Conservation (phyloP, 2,329 filamentous ascomycete species). For the Gremmenia infestans region DNA sequence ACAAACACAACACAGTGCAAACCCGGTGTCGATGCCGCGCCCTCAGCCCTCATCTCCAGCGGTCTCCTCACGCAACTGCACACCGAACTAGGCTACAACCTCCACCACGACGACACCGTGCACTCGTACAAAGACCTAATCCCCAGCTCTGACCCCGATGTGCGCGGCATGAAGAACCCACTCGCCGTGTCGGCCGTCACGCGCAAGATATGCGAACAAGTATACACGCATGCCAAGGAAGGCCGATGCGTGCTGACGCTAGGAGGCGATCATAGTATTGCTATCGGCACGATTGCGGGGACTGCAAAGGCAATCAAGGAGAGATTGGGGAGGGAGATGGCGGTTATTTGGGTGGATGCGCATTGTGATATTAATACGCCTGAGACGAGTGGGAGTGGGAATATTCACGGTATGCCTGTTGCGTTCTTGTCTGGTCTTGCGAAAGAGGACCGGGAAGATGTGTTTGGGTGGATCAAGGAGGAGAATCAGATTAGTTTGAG, state of each 20-base stretch:
- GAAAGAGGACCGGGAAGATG: slow-evolving; percentile 66
- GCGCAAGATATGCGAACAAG: slow-evolving; percentile 70
- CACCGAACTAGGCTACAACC: slow-evolving; percentile 81
- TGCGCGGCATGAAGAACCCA: slow-evolving; percentile 93
- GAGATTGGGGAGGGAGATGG: slow-evolving; percentile 75
- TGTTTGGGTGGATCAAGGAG: slow-evolving; percentile 84
- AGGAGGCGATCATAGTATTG: slow-evolving; percentile 93
- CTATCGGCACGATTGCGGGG: slow-evolving; percentile 87
- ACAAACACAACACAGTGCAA: slow-evolving; percentile 59
- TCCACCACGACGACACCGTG: slow-evolving; percentile 77
- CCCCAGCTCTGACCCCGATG: slow-evolving; percentile 66
- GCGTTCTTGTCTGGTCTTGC: slow-evolving; percentile 85
- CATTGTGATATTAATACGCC: slow-evolving; percentile 98
- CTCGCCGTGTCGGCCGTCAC: slow-evolving; percentile 82
- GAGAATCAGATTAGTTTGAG: slow-evolving; percentile 64
- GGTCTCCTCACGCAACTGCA: slow-evolving; percentile 80
- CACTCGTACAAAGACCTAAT: slow-evolving; percentile 76
- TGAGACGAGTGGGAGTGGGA: slow-evolving; percentile 82
- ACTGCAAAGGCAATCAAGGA: slow-evolving; percentile 83
- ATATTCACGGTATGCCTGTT: slow-evolving; percentile 97
- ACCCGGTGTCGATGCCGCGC: slow-evolving; percentile 84
- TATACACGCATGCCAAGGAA: slow-evolving; percentile 77
- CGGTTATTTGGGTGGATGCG: slow-evolving; percentile 97
- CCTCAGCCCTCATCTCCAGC: slow-evolving; percentile 80
- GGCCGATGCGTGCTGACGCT: slow-evolving; percentile 89